Conservation (phyloP, 2,329 filamentous ascomycete species). For the Colletotrichum zoysiae region DNA sequence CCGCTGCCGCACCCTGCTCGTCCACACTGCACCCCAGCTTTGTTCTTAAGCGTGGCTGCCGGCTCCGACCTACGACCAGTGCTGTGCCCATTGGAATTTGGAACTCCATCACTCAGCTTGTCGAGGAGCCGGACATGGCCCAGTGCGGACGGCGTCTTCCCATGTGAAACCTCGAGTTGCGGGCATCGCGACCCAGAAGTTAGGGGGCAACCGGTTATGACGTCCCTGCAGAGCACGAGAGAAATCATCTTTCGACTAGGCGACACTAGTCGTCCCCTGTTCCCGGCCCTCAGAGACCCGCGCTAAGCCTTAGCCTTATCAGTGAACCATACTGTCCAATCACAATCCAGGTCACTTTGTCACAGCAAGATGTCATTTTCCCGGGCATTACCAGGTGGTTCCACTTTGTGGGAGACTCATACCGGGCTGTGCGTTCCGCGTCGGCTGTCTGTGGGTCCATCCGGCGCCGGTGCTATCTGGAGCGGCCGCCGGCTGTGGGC, state of each 20-base stretch:
- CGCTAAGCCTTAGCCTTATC: constrained; percentile 42
- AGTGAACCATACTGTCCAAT: constrained; percentile 32
- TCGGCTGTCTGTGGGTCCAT: background rate
- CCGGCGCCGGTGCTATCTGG: constrained; percentile 10
- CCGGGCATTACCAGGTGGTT: constrained; percentile 4
- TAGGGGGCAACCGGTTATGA: constrained; percentile 35
- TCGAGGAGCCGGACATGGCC: constrained; percentile 19
- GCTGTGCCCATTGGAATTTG: constrained; percentile 13
- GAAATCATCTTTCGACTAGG: constrained; percentile 6
- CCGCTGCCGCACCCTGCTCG: background rate
- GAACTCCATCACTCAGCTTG: background rate
- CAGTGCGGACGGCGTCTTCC: constrained; percentile 31
- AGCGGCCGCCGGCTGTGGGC: constrained; percentile 22
- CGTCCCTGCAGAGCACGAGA: constrained; percentile 9
- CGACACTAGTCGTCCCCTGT: constrained; percentile 27
- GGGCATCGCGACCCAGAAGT: constrained; percentile 29
- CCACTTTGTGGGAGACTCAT: constrained; percentile 6
- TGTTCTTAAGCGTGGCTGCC: background rate
- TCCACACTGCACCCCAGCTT: constrained; percentile 28
- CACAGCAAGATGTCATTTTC: constrained; percentile 39
- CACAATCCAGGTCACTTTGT: constrained; percentile 30
- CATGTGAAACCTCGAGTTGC: constrained; percentile 25
- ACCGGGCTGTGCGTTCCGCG: constrained; percentile 20
- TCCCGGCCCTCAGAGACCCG: constrained; percentile 16
- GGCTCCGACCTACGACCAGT: constrained; percentile 20